Percentiles rank a stretch among this genome's conserved stretches.
Evolutionary conservation across 208 protist genomes (phyloP).

Genomic region (Acanthamoeba healyi): DNA sequence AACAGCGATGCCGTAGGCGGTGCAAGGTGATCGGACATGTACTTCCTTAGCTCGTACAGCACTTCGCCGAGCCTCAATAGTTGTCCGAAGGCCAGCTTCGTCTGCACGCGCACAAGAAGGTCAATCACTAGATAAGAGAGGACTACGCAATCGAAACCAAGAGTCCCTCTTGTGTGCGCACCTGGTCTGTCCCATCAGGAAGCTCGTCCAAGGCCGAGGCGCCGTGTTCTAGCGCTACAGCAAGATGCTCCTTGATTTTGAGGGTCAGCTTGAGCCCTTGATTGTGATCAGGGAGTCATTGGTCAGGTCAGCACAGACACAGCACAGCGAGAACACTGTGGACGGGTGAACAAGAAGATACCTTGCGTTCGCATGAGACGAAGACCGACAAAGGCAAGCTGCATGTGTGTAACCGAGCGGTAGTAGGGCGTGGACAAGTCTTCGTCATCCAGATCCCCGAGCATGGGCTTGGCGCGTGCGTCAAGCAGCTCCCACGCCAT

Average conservation of each 20-base stretch:
- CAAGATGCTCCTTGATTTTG: conserved; percentile 30
- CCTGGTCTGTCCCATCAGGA: not conserved
- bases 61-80: not conserved
- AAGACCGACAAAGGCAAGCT: not conserved
- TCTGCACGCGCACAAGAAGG: not conserved
- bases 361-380: conserved; percentile 8
- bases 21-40: not conserved
- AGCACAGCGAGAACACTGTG: not conserved
- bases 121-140: not conserved
- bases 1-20: conserved; percentile 4
- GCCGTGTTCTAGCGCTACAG: not conserved
- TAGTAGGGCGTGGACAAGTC: not conserved
- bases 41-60: not conserved
- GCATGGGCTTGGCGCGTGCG: not conserved
- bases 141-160: not conserved
- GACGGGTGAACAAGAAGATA: not conserved
- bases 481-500: conserved; percentile 12
- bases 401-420: not conserved
- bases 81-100: not conserved
- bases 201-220: not conserved
- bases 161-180: no score
- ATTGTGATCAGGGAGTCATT: no score
- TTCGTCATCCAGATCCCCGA: not conserved
- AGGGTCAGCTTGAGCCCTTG: conserved; percentile 49
- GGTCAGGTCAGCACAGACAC: not conserved